These are phyloP conservation scores for Lactarius psammicola DNA, from an alignment of 768 basidiomycete species.

Conservation along the genomic window DNA sequence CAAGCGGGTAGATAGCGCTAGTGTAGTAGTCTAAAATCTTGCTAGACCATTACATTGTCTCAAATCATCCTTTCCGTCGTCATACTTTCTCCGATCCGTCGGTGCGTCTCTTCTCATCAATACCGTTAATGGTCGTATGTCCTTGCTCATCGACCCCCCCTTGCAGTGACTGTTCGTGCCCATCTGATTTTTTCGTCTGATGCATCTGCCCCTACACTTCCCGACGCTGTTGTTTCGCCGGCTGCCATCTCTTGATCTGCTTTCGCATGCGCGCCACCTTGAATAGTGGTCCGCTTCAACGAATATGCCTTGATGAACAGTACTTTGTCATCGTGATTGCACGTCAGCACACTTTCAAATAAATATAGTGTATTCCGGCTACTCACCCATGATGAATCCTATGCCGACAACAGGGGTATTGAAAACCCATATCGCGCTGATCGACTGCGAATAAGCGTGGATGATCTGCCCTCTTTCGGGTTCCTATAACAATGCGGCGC, in stretches of 20 bases:
- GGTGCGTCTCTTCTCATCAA: not conserved
- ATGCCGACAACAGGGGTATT: conserved; percentile 36
- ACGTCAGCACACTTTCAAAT: not conserved
- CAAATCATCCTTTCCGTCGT: not conserved
- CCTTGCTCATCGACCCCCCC: not conserved
- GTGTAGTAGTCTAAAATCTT: too few species aligned
- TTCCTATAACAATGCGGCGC: conserved; percentile 30
- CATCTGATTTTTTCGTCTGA: conserved; percentile 16
- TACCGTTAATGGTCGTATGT: not conserved
- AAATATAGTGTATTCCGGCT: not conserved
- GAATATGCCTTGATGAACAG: conserved; percentile 40
- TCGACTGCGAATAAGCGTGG: conserved; percentile 40
- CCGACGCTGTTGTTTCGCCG: conserved; percentile 1
- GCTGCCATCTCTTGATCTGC: conserved; percentile 30
- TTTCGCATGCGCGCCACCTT: conserved; percentile 23
- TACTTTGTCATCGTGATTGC: conserved; percentile 24
- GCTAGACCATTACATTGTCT: not conserved
- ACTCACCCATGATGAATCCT: conserved; percentile 36
- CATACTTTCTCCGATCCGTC: conserved; percentile 3
- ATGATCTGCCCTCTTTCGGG: conserved; percentile 36
- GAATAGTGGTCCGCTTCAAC: conserved; percentile 33
- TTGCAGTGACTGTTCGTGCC: not conserved
- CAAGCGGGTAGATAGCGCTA: too few species aligned
- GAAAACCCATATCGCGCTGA: conserved; percentile 44
- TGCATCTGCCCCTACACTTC: conserved; percentile 8